phyloP scores from a whole-genome alignment of 352 stramenopile species.

The Globisporangium acanthophoron region DNA sequence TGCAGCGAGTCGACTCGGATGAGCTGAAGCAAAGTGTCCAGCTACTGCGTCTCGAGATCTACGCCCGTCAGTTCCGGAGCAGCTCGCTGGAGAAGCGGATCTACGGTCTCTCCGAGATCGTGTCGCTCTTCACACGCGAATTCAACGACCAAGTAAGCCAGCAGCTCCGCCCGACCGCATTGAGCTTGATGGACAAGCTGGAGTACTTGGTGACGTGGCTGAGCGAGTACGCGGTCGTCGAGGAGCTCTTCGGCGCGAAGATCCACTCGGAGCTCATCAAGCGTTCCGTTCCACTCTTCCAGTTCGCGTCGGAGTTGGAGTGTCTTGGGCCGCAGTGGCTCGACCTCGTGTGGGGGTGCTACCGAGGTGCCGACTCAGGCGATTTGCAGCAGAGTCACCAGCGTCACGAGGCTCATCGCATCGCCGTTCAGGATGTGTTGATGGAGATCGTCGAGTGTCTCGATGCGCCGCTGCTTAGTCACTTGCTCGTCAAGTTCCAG shows the following conservation, averaged over 20 bases:
- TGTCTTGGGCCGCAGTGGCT: slow-evolving; percentile 31
- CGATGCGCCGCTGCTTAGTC: slow-evolving; percentile 24
- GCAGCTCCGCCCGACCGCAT: slow-evolving; percentile 22
- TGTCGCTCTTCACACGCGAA: slow-evolving; percentile 31
- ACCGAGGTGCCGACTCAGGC: slow-evolving; percentile 18
- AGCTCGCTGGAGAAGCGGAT: slow-evolving; percentile 70
- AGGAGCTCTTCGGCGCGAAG: slow-evolving; percentile 52
- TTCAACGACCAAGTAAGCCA: slow-evolving; percentile 35
- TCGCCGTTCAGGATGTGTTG: slow-evolving; percentile 38
- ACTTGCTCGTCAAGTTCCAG: slow-evolving; percentile 27
- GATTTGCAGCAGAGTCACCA: slow-evolving; percentile 14
- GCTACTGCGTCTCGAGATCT: slow-evolving; percentile 47
- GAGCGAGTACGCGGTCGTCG: slow-evolving; percentile 33
- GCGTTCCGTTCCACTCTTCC: slow-evolving; percentile 47
- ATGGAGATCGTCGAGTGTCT: slow-evolving; percentile 54
- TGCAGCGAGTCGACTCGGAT: neutral
- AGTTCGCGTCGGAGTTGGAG: slow-evolving; percentile 39
- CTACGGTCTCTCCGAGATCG: slow-evolving; percentile 62
- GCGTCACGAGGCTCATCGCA: slow-evolving; percentile 40
- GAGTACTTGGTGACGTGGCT: slow-evolving; percentile 45
- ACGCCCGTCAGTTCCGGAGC: slow-evolving; percentile 41
- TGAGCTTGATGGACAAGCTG: slow-evolving; percentile 19
- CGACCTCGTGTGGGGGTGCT: slow-evolving; percentile 51
- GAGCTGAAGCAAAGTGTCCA: slow-evolving; percentile 25
- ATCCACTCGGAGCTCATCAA: slow-evolving; percentile 73